Percentiles rank a stretch among this genome's conserved stretches.
Evolutionary conservation across 1,284 basidiomycete species (phyloP).

Genomic region (Rhodotorula sp.): DNA sequence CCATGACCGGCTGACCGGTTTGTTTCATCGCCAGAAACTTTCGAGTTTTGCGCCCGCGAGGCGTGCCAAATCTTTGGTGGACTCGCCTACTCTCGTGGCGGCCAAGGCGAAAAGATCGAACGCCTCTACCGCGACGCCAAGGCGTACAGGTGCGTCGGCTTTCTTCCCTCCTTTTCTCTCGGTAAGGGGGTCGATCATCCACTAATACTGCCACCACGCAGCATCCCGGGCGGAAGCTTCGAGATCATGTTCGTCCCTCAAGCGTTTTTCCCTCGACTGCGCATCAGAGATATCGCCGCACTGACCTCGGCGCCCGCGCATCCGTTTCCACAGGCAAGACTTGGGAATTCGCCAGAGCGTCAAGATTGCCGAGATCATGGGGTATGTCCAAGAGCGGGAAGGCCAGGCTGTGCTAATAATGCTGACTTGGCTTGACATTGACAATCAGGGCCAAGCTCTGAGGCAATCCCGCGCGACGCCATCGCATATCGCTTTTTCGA

Average conservation of each 20-base stretch:
- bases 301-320: no score
- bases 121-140: constrained; percentile 41
- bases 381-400: constrained; percentile 5
- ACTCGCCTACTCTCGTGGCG: constrained; percentile 39
- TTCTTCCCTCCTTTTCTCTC: neutral
- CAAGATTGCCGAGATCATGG: constrained; percentile 40
- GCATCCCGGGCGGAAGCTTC: constrained; percentile 38
- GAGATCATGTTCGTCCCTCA: constrained; percentile 35
- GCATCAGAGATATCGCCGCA: no score
- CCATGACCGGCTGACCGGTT: neutral
- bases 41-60: constrained; percentile 39
- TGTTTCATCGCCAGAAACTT: constrained; percentile 14
- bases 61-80: constrained; percentile 45
- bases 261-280: no score
- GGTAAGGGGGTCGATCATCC: no score
- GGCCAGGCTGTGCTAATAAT: no score
- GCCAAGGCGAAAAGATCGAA: constrained; percentile 43
- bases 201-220: neutral
- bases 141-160: constrained; percentile 9
- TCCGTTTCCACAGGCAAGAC: constrained; percentile 24
- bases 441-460: neutral
- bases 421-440: neutral
- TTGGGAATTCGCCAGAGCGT: constrained; percentile 36
- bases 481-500: neutral
- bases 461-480: no score